Percentiles rank a stretch among this genome's conserved stretches.
Conservation (phyloP, 352 stramenopile genomes). For the Phytophthora vignae region DNA sequence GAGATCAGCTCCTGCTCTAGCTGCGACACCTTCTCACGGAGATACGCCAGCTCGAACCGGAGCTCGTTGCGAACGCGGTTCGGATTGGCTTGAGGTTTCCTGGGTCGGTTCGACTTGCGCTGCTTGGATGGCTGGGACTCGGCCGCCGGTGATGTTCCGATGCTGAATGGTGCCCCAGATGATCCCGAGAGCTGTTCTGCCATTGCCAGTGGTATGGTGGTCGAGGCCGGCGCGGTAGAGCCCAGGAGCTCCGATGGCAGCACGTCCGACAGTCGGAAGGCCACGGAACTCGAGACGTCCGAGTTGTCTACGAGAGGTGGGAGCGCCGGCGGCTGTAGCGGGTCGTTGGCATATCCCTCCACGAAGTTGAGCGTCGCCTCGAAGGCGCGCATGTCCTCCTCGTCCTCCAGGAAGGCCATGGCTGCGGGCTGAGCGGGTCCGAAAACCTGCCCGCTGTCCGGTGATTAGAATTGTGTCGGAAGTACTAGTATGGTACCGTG, state of each 20-base stretch:
- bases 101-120: conserved; percentile 25
- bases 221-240: conserved; percentile 1
- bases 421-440: neutral
- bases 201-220: conserved; percentile 6
- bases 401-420: neutral
- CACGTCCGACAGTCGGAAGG: conserved; percentile 14
- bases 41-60: conserved; percentile 73
- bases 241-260: neutral
- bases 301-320: conserved; percentile 19
- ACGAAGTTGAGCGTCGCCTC: conserved; percentile 41
- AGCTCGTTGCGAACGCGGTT: conserved; percentile 43
- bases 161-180: neutral
- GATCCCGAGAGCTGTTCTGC: conserved; percentile 12
- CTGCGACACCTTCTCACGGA: conserved; percentile 71
- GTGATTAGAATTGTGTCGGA: neutral
- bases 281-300: conserved; percentile 25
- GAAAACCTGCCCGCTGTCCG: neutral
- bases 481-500: too few relatives aligned
- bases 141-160: neutral
- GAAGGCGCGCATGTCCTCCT: conserved; percentile 40
- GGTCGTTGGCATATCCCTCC: conserved; percentile 34
- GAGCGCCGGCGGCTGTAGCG: conserved; percentile 17
- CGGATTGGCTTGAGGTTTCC: conserved; percentile 39
- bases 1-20: conserved; percentile 62
- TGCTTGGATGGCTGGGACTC: neutral